Conservation (phyloP, 2,329 filamentous ascomycete species). For the Polytolypa hystricis region DNA sequence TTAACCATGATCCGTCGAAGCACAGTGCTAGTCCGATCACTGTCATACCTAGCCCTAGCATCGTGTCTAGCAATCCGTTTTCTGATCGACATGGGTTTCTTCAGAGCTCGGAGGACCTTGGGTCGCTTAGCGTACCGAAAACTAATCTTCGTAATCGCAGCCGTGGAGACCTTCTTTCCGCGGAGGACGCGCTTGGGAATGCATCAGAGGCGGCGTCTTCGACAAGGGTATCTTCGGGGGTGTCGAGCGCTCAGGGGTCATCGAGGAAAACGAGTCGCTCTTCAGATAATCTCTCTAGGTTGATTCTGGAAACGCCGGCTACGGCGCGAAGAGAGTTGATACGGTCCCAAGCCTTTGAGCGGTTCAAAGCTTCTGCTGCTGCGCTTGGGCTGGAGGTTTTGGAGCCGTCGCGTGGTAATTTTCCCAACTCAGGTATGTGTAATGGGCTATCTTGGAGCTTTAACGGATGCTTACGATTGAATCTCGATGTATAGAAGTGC, state of each 20-base stretch:
- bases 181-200: neutral
- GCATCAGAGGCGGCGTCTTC: no score
- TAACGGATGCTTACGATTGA: no score
- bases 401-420: neutral
- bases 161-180: neutral
- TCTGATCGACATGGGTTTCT: conserved; percentile 8
- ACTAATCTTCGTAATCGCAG: no score
- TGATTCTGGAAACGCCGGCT: conserved; percentile 14
- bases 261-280: conserved; percentile 14
- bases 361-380: conserved; percentile 20
- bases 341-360: conserved; percentile 7
- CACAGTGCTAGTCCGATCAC: conserved; percentile 12
- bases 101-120: neutral
- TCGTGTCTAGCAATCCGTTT: conserved; percentile 8
- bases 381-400: conserved; percentile 6
- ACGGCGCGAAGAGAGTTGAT: conserved; percentile 14
- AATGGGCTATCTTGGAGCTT: no score
- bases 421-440: conserved; percentile 2
- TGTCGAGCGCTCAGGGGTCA: conserved; percentile 4
- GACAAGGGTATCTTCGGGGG: conserved; percentile 9
- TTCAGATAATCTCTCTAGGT: conserved; percentile 13
- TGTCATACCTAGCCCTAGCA: conserved; percentile 4
- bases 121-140: neutral
- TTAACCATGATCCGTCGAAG: conserved; percentile 24
- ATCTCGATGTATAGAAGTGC: no score